Base-by-base conservation (phyloP, 2,329 filamentous ascomycete genomes). In the Diaporthe citri region DNA sequence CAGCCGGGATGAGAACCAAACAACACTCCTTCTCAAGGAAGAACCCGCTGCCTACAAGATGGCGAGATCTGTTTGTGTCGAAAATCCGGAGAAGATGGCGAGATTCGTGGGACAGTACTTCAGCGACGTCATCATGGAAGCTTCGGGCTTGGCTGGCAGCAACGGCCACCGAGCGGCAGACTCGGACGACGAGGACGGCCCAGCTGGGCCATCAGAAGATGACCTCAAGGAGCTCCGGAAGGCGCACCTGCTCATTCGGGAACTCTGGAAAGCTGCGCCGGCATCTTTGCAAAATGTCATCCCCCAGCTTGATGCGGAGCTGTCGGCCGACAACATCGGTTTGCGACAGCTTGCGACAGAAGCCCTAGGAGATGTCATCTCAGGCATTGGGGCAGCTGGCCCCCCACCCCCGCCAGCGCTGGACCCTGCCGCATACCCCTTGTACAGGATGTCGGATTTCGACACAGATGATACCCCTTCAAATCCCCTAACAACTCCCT, bases 101-200 rank as follows among this genome's bases (percentile, higher is more conserved):
- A 93, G 95, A 76, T 95, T 97, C 78, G 93, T 98, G 73, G 96
- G 95, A 78, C 95, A 97, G 81, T 99, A 98, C 83, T 99, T 99
- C 83, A 97, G 95, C 84, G 95, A 97, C 74, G 95, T 98, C 70
- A 97, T 99, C 74, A 92, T 98, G 76, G 95, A 98, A 81, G 94
- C 95, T 4, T 95, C 92, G 51, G 90, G 87, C 17, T 88, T 90
- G 60, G 87, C 86, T 28, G 86, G 86, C 13, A 87, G 86, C 72
- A 93, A 91, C 77, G 90, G 90, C 6, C 86, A 88, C 73, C 90
- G 89, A 75, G 89, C 88, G 52, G 90, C 90, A 36, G 92, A 93
- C 28, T 89, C 87, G 0, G 90, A 94, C 75, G 91, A 93, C 66
- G 90, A 94, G 71, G 88, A 90, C 62, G 84, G 80, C 13, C 84